Conservation (phyloP, 2,329 filamentous ascomycete genomes). For the Tricladium varicosporioides region DNA sequence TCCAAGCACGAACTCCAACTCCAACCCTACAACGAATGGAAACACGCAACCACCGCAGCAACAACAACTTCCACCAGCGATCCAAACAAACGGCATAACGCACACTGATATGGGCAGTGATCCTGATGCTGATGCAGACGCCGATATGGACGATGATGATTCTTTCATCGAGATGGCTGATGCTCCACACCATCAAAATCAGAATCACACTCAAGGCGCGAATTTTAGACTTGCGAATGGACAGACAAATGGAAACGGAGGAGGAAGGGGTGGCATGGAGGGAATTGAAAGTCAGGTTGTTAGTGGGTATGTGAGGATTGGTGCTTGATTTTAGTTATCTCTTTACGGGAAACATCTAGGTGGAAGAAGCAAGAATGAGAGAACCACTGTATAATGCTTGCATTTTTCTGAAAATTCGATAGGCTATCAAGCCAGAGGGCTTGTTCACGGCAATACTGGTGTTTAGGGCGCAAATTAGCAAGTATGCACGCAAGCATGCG, state of each 20-base stretch:
- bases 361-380: too few relatives aligned
- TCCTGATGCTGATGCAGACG: slow-evolving; percentile 26
- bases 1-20: neutral
- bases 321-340: too few relatives aligned
- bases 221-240: slow-evolving; percentile 27
- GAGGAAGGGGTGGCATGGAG: neutral
- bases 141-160: slow-evolving; percentile 53
- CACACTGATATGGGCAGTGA: slow-evolving; percentile 12
- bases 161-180: slow-evolving; percentile 49
- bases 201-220: slow-evolving; percentile 16
- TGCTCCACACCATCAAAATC: slow-evolving; percentile 17
- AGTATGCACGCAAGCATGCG: too few relatives aligned
- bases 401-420: too few relatives aligned
- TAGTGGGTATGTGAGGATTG: slow-evolving; percentile 1
- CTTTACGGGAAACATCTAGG: too few relatives aligned
- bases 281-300: neutral
- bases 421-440: too few relatives aligned
- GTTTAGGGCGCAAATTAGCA: too few relatives aligned
- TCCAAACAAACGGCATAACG: slow-evolving; percentile 5
- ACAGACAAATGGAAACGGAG: slow-evolving; percentile 11
- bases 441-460: too few relatives aligned
- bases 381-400: too few relatives aligned
- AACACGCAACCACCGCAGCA: neutral
- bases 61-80: neutral
- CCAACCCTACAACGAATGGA: neutral